A percentile compares a stretch with the other conserved stretches of the same genome.
These are phyloP conservation scores for Penicillium waksmanii DNA, from an alignment of 495 filamentous ascomycete genomes.

Conservation along the genomic window DNA sequence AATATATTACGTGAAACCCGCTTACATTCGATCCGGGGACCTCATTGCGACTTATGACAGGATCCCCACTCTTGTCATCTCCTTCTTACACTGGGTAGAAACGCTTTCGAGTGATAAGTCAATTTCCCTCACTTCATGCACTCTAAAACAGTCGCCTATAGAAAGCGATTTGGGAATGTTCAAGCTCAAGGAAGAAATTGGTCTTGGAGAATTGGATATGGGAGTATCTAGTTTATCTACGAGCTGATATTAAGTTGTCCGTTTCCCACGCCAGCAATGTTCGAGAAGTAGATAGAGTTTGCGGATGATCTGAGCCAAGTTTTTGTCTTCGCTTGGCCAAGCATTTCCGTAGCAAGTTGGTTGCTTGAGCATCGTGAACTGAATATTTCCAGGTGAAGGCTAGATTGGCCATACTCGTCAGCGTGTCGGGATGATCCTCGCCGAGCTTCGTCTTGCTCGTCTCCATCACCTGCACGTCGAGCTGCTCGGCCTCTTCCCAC, in stretches of 20 bases:
- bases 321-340: too few relatives aligned
- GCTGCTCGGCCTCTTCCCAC: conserved; percentile 9
- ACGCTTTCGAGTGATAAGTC: conserved; percentile 1
- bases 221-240: too few relatives aligned
- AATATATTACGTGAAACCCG: conserved; percentile 4
- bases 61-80: background rate
- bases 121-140: background rate
- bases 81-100: background rate
- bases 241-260: too few relatives aligned
- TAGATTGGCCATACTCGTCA: conserved; percentile 6
- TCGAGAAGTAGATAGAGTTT: too few relatives aligned
- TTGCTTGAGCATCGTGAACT: too few relatives aligned
- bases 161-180: background rate
- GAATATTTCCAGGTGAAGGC: too few relatives aligned
- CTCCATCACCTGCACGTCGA: conserved; percentile 3
- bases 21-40: background rate
- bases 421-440: conserved; percentile 8
- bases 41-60: background rate
- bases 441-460: background rate
- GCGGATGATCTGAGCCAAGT: too few relatives aligned
- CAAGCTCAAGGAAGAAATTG: background rate
- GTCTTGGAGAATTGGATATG: too few relatives aligned
- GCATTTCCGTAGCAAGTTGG: too few relatives aligned
- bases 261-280: too few relatives aligned
- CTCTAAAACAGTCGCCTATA: background rate